Evolutionary conservation across 352 stramenopile genomes (phyloP).

Genomic region (Thraustochytrium sp.): DNA sequence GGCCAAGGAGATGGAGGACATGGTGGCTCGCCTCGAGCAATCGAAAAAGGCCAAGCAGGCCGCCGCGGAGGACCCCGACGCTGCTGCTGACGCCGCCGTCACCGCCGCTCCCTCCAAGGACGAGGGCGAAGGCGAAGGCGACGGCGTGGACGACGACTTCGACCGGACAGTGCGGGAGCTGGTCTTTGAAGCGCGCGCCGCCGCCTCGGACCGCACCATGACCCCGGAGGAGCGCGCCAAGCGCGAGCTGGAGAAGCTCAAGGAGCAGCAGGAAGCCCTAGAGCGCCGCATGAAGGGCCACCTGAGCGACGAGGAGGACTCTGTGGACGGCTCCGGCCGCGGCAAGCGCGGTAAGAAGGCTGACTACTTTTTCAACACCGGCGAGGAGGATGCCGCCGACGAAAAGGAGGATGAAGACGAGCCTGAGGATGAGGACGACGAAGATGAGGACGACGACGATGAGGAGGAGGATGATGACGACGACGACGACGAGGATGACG

Average conservation of each 20-base stretch:
- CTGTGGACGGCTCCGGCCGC: not conserved
- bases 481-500: not conserved
- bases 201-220: not conserved
- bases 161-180: constrained; percentile 4
- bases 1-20: constrained; percentile 3
- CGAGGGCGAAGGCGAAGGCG: not conserved
- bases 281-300: constrained; percentile 25
- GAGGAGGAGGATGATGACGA: not conserved
- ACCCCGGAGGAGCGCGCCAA: constrained; percentile 33
- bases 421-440: constrained; percentile 8
- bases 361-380: not conserved
- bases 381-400: not conserved
- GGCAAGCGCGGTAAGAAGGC: not conserved
- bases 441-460: not conserved
- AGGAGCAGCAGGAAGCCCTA: constrained; percentile 22
- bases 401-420: constrained; percentile 8
- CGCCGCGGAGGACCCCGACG: not conserved
- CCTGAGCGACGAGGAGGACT: constrained; percentile 10
- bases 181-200: constrained; percentile 21
- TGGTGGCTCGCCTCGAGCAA: not conserved
- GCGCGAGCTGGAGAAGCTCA: constrained; percentile 31
- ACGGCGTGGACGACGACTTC: constrained; percentile 31
- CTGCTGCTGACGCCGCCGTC: not conserved
- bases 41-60: constrained; percentile 6
- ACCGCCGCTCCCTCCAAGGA: not conserved